Evolutionary conservation across 768 basidiomycete species (phyloP).

Genomic region (Suillus subalutaceus): DNA sequence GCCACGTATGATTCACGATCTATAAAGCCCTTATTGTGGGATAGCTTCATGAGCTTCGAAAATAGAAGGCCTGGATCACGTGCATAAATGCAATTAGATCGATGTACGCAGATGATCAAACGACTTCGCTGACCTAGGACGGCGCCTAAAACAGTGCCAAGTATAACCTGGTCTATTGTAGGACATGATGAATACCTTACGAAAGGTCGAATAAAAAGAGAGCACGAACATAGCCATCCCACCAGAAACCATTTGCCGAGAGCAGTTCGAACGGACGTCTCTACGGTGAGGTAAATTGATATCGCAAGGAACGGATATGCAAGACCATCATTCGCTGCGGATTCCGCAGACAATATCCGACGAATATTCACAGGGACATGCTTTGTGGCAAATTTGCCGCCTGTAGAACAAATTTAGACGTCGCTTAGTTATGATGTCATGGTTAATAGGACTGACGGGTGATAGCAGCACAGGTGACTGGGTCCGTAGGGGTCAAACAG

Average conservation of each 20-base stretch:
- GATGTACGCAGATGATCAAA: neutral
- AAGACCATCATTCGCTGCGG: slow-evolving; percentile 94
- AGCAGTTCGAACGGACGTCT: slow-evolving; percentile 61
- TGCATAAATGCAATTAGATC: neutral
- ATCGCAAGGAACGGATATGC: slow-evolving; percentile 92
- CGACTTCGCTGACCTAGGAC: slow-evolving; percentile 40
- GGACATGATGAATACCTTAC: slow-evolving; percentile 10
- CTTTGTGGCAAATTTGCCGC: slow-evolving; percentile 68
- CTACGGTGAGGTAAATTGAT: slow-evolving; percentile 82
- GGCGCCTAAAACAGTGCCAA: slow-evolving; percentile 73
- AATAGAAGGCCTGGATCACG: slow-evolving; percentile 57
- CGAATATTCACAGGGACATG: slow-evolving; percentile 79
- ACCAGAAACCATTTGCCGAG: slow-evolving; percentile 85
- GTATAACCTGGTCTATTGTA: slow-evolving; percentile 73
- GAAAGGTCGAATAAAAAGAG: neutral
- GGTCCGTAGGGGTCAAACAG: slow-evolving; percentile 93
- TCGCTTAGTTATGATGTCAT: neutral
- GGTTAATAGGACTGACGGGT: slow-evolving; percentile 48
- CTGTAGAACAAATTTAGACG: slow-evolving; percentile 34
- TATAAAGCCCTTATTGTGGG: slow-evolving; percentile 62
- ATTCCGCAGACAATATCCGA: slow-evolving; percentile 83
- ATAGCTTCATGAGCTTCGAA: slow-evolving; percentile 71
- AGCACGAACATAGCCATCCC: slow-evolving; percentile 73
- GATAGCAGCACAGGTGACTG: slow-evolving; percentile 86
- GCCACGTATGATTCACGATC: slow-evolving; percentile 88